These are phyloP conservation scores for Fusarium lateritium DNA, from an alignment of 2,329 filamentous ascomycete species.

Conservation along the genomic window DNA sequence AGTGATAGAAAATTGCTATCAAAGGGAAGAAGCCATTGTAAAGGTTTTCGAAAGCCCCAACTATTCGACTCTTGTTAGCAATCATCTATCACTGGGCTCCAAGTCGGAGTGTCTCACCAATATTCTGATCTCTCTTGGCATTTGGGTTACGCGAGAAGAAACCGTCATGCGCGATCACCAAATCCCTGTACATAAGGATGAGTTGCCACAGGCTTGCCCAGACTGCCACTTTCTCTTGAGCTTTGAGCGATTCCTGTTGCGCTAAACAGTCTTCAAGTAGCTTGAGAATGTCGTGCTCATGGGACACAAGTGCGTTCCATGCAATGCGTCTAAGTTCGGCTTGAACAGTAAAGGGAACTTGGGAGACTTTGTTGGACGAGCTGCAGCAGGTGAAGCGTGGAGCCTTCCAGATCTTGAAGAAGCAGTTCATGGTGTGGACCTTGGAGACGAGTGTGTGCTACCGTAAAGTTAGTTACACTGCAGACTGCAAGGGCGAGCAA, in stretches of 20 bases:
- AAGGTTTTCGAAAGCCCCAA: constrained; percentile 48
- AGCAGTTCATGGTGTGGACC: constrained; percentile 64
- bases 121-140: constrained; percentile 43
- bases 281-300: constrained; percentile 59
- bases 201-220: constrained; percentile 67
- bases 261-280: constrained; percentile 58
- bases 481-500: constrained; percentile 3
- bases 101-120: constrained; percentile 38
- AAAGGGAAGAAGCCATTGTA: constrained; percentile 56
- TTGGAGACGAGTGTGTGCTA: constrained; percentile 60
- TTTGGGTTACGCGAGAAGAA: constrained; percentile 47
- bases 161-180: constrained; percentile 53
- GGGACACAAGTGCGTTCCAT: constrained; percentile 54
- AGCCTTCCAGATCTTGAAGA: constrained; percentile 65
- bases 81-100: background rate
- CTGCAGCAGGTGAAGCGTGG: constrained; percentile 59
- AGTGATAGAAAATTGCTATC: constrained; percentile 58
- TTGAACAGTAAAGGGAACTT: constrained; percentile 58
- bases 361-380: constrained; percentile 55
- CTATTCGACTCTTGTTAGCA: constrained; percentile 35
- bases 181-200: constrained; percentile 64
- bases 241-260: constrained; percentile 57
- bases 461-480: constrained; percentile 37
- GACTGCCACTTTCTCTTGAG: constrained; percentile 59
- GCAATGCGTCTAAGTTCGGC: constrained; percentile 59